phyloP scores from a whole-genome alignment of 352 stramenopile genomes.

The Peronosclerospora sorghi region DNA sequence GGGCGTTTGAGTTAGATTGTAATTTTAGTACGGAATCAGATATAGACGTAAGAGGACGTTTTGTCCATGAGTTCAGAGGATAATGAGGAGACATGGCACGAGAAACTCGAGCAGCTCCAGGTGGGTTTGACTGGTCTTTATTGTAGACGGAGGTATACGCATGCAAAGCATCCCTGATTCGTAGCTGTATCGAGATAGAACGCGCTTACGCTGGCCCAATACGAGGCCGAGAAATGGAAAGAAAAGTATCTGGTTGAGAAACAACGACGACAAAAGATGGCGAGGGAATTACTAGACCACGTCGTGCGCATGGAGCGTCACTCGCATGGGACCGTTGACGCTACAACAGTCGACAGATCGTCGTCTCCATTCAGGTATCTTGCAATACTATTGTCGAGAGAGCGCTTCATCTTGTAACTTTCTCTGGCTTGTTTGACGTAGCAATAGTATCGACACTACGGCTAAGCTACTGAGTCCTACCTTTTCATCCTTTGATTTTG shows the following conservation, averaged over 20 bases:
- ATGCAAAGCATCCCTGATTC: slow-evolving; percentile 1
- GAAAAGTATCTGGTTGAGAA: slow-evolving; percentile 73
- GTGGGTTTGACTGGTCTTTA: slow-evolving; percentile 7
- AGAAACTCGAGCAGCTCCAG: slow-evolving; percentile 37
- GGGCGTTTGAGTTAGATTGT: too few species aligned
- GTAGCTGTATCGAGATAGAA: slow-evolving; percentile 21
- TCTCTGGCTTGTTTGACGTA: neutral
- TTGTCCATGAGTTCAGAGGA: slow-evolving; percentile 16
- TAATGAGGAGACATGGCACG: slow-evolving; percentile 22
- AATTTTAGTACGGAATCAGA: too few species aligned
- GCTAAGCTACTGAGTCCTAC: slow-evolving; percentile 66
- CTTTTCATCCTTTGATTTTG: slow-evolving; percentile 80
- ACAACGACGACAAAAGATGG: slow-evolving; percentile 47
- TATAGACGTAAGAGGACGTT: neutral
- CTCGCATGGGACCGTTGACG: slow-evolving; percentile 2
- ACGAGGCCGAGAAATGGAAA: slow-evolving; percentile 68
- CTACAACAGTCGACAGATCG: slow-evolving; percentile 13
- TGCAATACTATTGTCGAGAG: neutral
- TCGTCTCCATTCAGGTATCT: slow-evolving; percentile 36
- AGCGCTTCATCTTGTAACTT: neutral
- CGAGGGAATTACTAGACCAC: slow-evolving; percentile 54
- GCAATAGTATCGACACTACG: slow-evolving; percentile 35
- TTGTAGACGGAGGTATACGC: neutral
- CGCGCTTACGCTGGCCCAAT: slow-evolving; percentile 45
- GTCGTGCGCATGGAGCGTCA: slow-evolving; percentile 31